These are phyloP conservation scores for Dothistroma septosporum DNA, from an alignment of 2,329 filamentous ascomycete species.

Conservation along the genomic window DNA sequence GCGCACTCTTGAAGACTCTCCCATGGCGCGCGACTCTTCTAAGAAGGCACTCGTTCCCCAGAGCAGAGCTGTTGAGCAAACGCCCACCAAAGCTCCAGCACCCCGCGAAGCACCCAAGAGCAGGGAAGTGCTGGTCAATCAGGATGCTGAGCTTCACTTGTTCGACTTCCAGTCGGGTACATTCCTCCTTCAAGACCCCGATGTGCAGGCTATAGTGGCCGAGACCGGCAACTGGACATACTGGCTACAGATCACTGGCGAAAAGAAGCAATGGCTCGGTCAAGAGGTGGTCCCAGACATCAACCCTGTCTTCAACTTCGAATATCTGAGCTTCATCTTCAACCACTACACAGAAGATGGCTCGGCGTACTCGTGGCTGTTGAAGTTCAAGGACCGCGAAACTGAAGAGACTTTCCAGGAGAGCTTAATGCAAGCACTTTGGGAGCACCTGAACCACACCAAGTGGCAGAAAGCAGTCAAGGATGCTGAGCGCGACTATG, in stretches of 20 bases:
- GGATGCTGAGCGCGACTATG: slow-evolving; percentile 88
- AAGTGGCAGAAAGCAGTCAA: slow-evolving; percentile 87
- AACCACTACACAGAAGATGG: slow-evolving; percentile 90
- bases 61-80: slow-evolving; percentile 36
- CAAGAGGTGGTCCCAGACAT: slow-evolving; percentile 83
- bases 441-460: slow-evolving; percentile 90
- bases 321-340: slow-evolving; percentile 98
- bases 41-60: slow-evolving; percentile 30
- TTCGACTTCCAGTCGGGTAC: slow-evolving; percentile 86
- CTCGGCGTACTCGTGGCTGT: slow-evolving; percentile 88
- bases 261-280: slow-evolving; percentile 78
- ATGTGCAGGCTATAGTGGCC: slow-evolving; percentile 72
- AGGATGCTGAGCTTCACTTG: slow-evolving; percentile 81
- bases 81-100: slow-evolving; percentile 58
- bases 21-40: slow-evolving; percentile 30
- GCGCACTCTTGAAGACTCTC: slow-evolving; percentile 16
- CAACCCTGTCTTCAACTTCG: slow-evolving; percentile 98
- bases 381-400: slow-evolving; percentile 81
- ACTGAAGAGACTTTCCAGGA: slow-evolving; percentile 85
- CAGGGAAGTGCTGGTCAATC: slow-evolving; percentile 67
- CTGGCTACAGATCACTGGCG: slow-evolving; percentile 80
- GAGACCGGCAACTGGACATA: slow-evolving; percentile 92
- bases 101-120: slow-evolving; percentile 61
- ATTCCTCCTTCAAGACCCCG: slow-evolving; percentile 74
- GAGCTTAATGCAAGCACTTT: slow-evolving; percentile 89